Evolutionary conservation across 2,329 filamentous ascomycete genomes (phyloP).

Genomic region (Penicillium sp.): DNA sequence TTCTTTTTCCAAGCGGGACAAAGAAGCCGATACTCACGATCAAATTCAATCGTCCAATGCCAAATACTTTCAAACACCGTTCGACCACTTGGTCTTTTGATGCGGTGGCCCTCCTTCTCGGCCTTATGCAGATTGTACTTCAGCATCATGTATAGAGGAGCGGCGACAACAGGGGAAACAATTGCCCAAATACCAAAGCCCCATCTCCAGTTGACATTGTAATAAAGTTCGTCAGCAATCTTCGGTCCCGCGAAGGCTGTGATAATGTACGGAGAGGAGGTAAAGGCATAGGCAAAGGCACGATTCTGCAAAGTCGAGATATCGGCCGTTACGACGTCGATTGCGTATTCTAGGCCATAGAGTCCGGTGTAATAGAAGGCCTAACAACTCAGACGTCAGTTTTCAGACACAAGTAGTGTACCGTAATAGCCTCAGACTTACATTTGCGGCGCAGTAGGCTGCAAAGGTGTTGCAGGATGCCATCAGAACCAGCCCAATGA

Average conservation of each 20-base stretch:
- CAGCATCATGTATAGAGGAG: conserved; percentile 59
- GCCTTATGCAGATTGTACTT: conserved; percentile 59
- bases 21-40: conserved; percentile 41
- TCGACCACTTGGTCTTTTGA: conserved; percentile 43
- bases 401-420: background rate
- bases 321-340: conserved; percentile 63
- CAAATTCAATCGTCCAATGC: conserved; percentile 61
- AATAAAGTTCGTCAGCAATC: conserved; percentile 53
- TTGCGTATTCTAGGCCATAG: conserved; percentile 56
- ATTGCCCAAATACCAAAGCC: conserved; percentile 63
- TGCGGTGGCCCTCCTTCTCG: conserved; percentile 51
- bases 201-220: conserved; percentile 60
- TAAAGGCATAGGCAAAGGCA: conserved; percentile 61
- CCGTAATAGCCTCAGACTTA: background rate
- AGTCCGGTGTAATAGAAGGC: conserved; percentile 52
- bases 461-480: conserved; percentile 60
- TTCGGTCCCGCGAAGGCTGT: conserved; percentile 60
- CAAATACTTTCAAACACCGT: conserved; percentile 49
- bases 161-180: conserved; percentile 56
- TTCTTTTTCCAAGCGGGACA: background rate
- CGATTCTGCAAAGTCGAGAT: conserved; percentile 61
- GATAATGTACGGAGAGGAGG: conserved; percentile 62
- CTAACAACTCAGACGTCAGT: conserved; percentile 17
- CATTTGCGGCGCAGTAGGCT: conserved; percentile 62
- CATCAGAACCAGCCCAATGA: conserved; percentile 58